Conservation (phyloP, 1,139 yeast species). For the Pichia sp. region DNA sequence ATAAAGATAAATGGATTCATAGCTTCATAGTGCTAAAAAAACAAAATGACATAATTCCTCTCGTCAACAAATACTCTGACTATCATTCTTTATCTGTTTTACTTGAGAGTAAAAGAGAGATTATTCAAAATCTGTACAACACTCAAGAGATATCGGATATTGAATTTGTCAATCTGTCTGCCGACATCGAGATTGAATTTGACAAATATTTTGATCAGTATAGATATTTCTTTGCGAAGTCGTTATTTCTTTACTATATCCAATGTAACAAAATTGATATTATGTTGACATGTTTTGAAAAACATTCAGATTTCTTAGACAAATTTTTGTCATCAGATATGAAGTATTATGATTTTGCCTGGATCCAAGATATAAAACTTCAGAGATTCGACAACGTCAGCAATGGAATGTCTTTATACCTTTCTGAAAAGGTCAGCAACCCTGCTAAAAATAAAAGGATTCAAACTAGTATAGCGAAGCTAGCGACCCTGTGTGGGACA, state of each 20-base stretch:
- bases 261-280: slow-evolving; percentile 49
- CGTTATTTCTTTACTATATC: slow-evolving; percentile 59
- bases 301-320: slow-evolving; percentile 47
- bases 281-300: slow-evolving; percentile 55
- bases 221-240: slow-evolving; percentile 66
- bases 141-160: slow-evolving; percentile 11
- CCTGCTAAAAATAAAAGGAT: slow-evolving; percentile 1
- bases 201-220: slow-evolving; percentile 54
- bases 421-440: background rate
- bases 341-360: slow-evolving; percentile 54
- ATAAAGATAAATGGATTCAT: slow-evolving; percentile 29
- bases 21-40: slow-evolving; percentile 22
- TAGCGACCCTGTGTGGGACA: slow-evolving; percentile 1
- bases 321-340: slow-evolving; percentile 45
- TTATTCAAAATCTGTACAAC: slow-evolving; percentile 4
- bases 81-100: slow-evolving; percentile 62
- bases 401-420: background rate
- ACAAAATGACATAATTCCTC: slow-evolving; percentile 36
- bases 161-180: slow-evolving; percentile 16
- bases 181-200: slow-evolving; percentile 38
- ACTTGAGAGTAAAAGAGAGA: slow-evolving; percentile 45
- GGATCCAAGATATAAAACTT: slow-evolving; percentile 59
- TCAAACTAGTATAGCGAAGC: slow-evolving; percentile 13
- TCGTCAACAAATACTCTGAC: slow-evolving; percentile 67
- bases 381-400: background rate